Evolutionary conservation across 345 rosid species (phyloP).

Genomic region (Xanthoceras sorbifolium): DNA sequence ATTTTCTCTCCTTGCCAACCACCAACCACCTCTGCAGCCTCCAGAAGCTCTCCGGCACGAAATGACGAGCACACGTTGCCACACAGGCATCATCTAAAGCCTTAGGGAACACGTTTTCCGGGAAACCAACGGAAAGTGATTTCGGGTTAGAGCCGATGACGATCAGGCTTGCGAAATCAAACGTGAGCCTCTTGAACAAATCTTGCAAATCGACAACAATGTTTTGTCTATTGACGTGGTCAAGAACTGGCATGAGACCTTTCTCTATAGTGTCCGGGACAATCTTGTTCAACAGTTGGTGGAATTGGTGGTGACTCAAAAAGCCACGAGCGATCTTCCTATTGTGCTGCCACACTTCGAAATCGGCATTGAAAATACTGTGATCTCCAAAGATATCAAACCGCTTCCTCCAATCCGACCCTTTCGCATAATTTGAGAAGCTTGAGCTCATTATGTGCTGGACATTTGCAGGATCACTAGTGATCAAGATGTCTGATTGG

Average conservation of each 20-base stretch:
- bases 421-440: conserved; percentile 7
- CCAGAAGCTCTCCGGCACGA: conserved; percentile 22
- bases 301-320: conserved; percentile 14
- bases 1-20: conserved; percentile 23
- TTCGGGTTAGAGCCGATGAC: conserved; percentile 19
- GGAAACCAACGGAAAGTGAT: conserved; percentile 13
- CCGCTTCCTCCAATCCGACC: neutral
- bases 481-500: neutral
- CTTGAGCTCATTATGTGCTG: neutral
- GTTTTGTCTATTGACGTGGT: neutral
- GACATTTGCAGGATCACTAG: conserved; percentile 12
- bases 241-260: conserved; percentile 27
- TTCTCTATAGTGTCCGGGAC: neutral
- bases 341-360: neutral
- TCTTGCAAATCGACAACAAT: conserved; percentile 26
- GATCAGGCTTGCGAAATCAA: conserved; percentile 14
- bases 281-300: neutral
- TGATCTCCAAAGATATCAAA: conserved; percentile 20
- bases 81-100: conserved; percentile 25
- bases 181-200: conserved; percentile 17
- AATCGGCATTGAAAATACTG: conserved; percentile 7
- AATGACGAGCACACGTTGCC: conserved; percentile 9
- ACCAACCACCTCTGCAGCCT: conserved; percentile 18
- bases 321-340: neutral
- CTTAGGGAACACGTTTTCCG: conserved; percentile 1